phyloP scores from a whole-genome alignment of 208 protist genomes.

The Leishmania braziliensis region DNA sequence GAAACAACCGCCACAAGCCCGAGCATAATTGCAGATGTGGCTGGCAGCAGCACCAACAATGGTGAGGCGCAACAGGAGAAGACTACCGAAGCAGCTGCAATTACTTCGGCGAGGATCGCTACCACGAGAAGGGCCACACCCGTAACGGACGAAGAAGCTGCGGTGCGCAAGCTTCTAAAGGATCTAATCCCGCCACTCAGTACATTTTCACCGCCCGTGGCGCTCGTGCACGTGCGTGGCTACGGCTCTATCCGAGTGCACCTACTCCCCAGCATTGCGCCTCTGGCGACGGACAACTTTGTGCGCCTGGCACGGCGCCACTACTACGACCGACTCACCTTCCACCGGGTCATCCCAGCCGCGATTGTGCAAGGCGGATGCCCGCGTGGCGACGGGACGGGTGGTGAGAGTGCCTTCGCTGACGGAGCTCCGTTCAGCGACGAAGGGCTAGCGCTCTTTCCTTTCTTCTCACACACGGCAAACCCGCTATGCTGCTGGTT shows the following conservation, averaged over 20 bases:
- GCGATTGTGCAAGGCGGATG: slow-evolving; percentile 97
- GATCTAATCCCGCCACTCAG: slow-evolving; percentile 12
- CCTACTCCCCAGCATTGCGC: slow-evolving; percentile 91
- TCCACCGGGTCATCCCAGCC: slow-evolving; percentile 94
- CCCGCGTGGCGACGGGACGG: slow-evolving; percentile 92
- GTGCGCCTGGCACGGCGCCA: slow-evolving; percentile 70
- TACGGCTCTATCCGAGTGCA: slow-evolving; percentile 73
- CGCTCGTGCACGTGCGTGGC: slow-evolving; percentile 45
- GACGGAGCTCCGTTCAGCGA: slow-evolving; percentile 92
- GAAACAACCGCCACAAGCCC: not conserved
- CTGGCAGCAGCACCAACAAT: not conserved
- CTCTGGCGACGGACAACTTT: slow-evolving; percentile 97
- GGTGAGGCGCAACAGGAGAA: not conserved
- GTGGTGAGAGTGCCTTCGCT: slow-evolving; percentile 87
- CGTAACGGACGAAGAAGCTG: slow-evolving; percentile 27
- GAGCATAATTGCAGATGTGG: not conserved
- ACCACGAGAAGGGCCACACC: not conserved
- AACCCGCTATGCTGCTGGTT: slow-evolving; percentile 53
- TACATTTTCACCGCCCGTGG: slow-evolving; percentile 5
- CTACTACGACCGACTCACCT: slow-evolving; percentile 95
- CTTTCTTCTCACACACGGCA: slow-evolving; percentile 60
- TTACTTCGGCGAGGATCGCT: not conserved
- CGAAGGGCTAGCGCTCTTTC: slow-evolving; percentile 74
- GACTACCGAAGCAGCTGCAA: not conserved
- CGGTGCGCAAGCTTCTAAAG: slow-evolving; percentile 37